Evolutionary conservation across 2,329 filamentous ascomycete genomes (phyloP).

Genomic region (Ophiosphaerella korrae): DNA sequence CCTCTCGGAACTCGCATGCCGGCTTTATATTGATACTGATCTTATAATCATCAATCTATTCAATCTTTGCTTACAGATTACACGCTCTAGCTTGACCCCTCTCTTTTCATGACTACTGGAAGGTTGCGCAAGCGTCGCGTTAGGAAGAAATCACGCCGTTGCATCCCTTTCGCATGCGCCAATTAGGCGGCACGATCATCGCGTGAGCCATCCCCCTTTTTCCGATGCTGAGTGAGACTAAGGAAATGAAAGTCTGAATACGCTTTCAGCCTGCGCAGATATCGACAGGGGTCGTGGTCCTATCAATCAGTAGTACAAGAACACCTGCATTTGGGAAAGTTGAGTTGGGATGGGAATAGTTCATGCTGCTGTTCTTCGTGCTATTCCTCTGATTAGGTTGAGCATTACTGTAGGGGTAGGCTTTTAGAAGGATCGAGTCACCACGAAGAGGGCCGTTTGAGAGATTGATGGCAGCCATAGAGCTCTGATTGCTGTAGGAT

Average conservation of each 20-base stretch:
- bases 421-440: too few species aligned
- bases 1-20: conserved; percentile 1
- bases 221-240: conserved; percentile 6
- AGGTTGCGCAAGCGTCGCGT: conserved; percentile 1
- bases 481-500: too few species aligned
- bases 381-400: too few species aligned
- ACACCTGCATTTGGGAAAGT: too few species aligned
- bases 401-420: too few species aligned
- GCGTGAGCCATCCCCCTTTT: conserved; percentile 4
- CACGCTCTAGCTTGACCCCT: conserved; percentile 4
- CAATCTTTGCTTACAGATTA: conserved; percentile 2
- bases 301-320: background rate
- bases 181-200: conserved; percentile 6
- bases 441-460: too few species aligned
- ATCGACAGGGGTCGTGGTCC: conserved; percentile 5
- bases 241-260: conserved; percentile 7
- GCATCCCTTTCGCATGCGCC: conserved; percentile 8
- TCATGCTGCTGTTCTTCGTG: too few species aligned
- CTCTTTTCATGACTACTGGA: conserved; percentile 1
- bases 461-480: too few species aligned
- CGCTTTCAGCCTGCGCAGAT: conserved; percentile 3
- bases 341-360: too few species aligned
- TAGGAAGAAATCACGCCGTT: conserved; percentile 5
- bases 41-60: conserved; percentile 8
- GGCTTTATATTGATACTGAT: conserved; percentile 7